These are phyloP conservation scores for Neofusicoccum cordaticola DNA, from an alignment of 2,329 filamentous ascomycete species.

Conservation along the genomic window DNA sequence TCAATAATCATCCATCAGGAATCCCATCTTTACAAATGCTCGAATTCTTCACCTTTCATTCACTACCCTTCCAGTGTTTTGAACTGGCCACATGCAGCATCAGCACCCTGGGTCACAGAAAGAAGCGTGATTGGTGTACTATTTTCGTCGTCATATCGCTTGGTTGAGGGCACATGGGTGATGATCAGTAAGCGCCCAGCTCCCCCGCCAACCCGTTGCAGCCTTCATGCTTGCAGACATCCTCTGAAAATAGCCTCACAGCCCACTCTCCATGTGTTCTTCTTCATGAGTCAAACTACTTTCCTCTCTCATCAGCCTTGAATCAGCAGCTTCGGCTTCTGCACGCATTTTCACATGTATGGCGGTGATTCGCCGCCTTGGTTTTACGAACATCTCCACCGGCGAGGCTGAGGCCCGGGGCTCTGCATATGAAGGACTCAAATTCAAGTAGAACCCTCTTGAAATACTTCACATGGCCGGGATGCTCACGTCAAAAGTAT, in stretches of 20 bases:
- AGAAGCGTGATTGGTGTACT: background rate
- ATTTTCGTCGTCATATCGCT: background rate
- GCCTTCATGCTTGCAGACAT: background rate
- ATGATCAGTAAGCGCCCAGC: background rate
- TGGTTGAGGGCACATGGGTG: background rate
- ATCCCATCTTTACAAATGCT: too few species aligned
- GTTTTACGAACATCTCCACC: background rate
- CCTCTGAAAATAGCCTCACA: background rate
- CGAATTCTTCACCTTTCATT: too few species aligned
- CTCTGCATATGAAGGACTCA: background rate
- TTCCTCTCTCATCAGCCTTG: too few species aligned
- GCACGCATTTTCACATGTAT: background rate
- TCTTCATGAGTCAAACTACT: too few species aligned
- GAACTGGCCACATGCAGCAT: too few species aligned
- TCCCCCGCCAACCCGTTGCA: background rate
- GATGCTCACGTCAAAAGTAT: conserved; percentile 25
- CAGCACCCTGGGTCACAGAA: too few species aligned
- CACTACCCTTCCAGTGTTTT: too few species aligned
- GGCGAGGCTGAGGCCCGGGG: background rate
- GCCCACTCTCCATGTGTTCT: too few species aligned
- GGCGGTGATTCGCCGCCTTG: background rate
- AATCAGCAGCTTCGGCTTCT: too few species aligned
- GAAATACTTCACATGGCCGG: background rate
- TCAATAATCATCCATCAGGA: too few species aligned
- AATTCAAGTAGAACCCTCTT: background rate